phyloP scores from a whole-genome alignment of 2,329 filamentous ascomycete species.

The Arthrobotrys sinensis region DNA sequence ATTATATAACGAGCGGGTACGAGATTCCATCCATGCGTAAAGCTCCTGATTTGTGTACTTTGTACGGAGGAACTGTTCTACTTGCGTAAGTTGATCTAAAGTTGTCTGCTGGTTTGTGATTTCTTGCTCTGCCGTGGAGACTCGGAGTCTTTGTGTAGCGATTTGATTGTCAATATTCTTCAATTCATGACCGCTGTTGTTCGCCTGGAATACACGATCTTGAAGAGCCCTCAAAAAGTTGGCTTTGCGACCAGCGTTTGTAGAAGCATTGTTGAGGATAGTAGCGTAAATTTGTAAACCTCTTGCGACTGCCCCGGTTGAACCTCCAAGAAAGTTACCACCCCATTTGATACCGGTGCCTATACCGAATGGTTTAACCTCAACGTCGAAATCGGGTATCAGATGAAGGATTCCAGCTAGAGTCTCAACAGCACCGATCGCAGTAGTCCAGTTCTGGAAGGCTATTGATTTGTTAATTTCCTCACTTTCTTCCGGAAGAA shows the following conservation, averaged over 20 bases:
- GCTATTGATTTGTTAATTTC: slow-evolving; percentile 55
- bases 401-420: slow-evolving; percentile 3
- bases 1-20: slow-evolving; percentile 5
- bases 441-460: background rate
- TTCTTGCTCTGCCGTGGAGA: slow-evolving; percentile 7
- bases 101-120: background rate
- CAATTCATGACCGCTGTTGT: slow-evolving; percentile 62
- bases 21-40: slow-evolving; percentile 33
- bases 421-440: background rate
- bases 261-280: background rate
- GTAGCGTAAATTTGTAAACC: background rate
- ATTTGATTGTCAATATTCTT: slow-evolving; percentile 35
- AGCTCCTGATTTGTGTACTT: slow-evolving; percentile 46
- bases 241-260: background rate
- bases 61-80: slow-evolving; percentile 17
- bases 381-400: background rate
- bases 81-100: background rate
- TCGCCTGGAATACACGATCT: slow-evolving; percentile 64
- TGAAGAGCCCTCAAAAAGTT: slow-evolving; percentile 62
- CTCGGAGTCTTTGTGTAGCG: slow-evolving; percentile 4
- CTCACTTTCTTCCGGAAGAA: slow-evolving; percentile 60
- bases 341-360: slow-evolving; percentile 6
- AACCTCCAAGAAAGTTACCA: background rate
- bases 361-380: slow-evolving; percentile 7
- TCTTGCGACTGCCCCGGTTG: background rate